phyloP scores from a whole-genome alignment of 257 asterid genomes.

The Mentha longifolia region DNA sequence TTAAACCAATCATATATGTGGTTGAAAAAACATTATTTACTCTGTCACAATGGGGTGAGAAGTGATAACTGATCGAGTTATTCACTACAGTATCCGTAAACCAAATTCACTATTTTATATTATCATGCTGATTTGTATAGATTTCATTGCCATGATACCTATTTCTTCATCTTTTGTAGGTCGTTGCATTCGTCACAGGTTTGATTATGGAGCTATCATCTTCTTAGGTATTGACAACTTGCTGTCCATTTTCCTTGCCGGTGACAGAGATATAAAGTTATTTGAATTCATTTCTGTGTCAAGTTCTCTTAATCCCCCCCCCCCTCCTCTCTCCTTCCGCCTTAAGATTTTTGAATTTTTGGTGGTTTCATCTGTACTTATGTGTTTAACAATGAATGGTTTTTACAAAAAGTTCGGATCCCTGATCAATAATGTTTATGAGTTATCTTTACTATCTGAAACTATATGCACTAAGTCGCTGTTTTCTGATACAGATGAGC shows the following conservation, averaged over 20 bases:
- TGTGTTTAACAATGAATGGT: not conserved
- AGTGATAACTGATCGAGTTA: conserved; percentile 1
- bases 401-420: not conserved
- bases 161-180: conserved; percentile 56
- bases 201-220: conserved; percentile 94
- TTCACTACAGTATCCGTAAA: conserved; percentile 15
- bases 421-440: conserved; percentile 6
- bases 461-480: conserved; percentile 15
- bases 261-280: conserved; percentile 12
- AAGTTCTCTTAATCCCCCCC: not conserved
- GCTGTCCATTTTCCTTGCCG: conserved; percentile 27
- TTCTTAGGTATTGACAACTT: conserved; percentile 66
- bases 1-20: not conserved
- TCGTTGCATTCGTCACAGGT: conserved; percentile 93
- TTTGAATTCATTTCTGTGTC: conserved; percentile 1
- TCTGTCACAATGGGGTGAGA: not conserved
- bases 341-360: not conserved
- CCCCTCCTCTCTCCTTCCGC: not conserved
- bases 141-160: conserved; percentile 26
- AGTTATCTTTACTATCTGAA: conserved; percentile 20
- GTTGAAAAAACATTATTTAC: not conserved
- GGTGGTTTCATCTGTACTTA: conserved; percentile 8
- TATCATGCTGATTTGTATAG: conserved; percentile 2
- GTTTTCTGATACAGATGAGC: conserved; percentile 71
- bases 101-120: conserved; percentile 11